Percentiles rank a stretch among this genome's conserved stretches.
These are phyloP conservation scores for Trichocomaceae sp. DNA, from an alignment of 2,329 filamentous ascomycete species.

Conservation along the genomic window DNA sequence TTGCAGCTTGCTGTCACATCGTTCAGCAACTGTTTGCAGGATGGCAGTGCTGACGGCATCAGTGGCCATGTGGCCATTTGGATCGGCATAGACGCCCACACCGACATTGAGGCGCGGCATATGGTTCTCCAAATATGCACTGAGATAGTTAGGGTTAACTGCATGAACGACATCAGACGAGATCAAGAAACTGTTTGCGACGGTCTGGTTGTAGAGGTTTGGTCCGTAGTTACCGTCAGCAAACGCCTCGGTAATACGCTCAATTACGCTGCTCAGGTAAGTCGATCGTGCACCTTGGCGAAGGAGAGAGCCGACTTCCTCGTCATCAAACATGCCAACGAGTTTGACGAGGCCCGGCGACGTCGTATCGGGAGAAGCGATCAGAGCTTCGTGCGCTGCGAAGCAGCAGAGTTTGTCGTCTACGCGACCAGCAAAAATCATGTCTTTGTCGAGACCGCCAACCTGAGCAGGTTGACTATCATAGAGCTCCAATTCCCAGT, in stretches of 20 bases:
- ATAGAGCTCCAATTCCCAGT: constrained; percentile 96
- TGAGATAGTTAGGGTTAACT: constrained; percentile 87
- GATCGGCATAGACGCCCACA: constrained; percentile 70
- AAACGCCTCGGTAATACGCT: constrained; percentile 67
- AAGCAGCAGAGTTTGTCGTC: constrained; percentile 98
- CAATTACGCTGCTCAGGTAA: constrained; percentile 73
- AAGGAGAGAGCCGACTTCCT: constrained; percentile 87
- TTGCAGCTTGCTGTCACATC: constrained; percentile 65
- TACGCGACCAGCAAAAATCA: constrained; percentile 91
- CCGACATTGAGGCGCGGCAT: constrained; percentile 84
- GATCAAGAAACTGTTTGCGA: constrained; percentile 85
- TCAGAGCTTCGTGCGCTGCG: constrained; percentile 76
- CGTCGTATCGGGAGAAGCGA: constrained; percentile 54
- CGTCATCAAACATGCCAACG: constrained; percentile 91
- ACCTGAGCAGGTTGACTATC: constrained; percentile 80
- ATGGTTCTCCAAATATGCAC: constrained; percentile 77
- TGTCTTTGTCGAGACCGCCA: constrained; percentile 79
- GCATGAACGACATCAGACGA: constrained; percentile 92
- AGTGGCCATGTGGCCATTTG: constrained; percentile 94
- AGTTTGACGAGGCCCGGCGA: constrained; percentile 67
- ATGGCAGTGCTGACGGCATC: constrained; percentile 79
- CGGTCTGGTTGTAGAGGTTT: constrained; percentile 67
- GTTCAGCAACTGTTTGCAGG: constrained; percentile 69
- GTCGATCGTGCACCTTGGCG: constrained; percentile 86
- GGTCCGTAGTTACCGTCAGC: constrained; percentile 41